These are phyloP conservation scores for Termitomyces sp. DNA, from an alignment of 768 basidiomycete species.

Conservation along the genomic window DNA sequence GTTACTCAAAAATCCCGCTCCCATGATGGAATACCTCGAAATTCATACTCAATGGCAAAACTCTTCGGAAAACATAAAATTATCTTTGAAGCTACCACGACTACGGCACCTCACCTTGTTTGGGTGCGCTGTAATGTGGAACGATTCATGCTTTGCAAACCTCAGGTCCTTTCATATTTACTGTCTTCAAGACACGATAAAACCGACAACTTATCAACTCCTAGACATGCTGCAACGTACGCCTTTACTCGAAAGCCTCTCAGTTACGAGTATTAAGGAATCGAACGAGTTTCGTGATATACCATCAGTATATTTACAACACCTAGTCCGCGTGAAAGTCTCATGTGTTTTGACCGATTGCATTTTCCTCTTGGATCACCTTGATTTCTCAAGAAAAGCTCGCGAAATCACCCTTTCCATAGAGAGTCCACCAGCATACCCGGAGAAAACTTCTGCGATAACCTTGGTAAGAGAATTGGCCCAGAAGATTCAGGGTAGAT, in stretches of 20 bases:
- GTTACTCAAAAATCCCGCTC: not conserved
- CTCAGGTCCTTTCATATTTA: not conserved
- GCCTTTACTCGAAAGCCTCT: not conserved
- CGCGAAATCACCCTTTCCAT: not conserved
- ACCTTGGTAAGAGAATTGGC: not conserved
- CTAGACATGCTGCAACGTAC: not conserved
- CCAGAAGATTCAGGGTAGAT: not conserved
- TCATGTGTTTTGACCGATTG: not conserved
- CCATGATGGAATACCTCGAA: not conserved
- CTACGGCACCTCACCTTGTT: not conserved
- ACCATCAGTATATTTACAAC: not conserved
- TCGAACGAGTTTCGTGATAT: not conserved
- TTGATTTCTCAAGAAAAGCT: not conserved
- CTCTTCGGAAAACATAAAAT: not conserved
- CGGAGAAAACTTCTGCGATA: not conserved
- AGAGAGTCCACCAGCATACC: not conserved
- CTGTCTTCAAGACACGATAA: not conserved
- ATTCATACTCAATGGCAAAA: not conserved
- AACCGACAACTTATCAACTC: not conserved
- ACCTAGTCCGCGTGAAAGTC: not conserved
- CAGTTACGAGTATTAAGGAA: not conserved
- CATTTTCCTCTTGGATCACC: not conserved
- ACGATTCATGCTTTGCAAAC: not conserved
- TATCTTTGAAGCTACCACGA: not conserved
- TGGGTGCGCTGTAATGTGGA: not conserved